Percentiles rank a stretch among this genome's conserved stretches.
phyloP scores from a whole-genome alignment of 2,329 filamentous ascomycete genomes.

The Xylaria sp. region DNA sequence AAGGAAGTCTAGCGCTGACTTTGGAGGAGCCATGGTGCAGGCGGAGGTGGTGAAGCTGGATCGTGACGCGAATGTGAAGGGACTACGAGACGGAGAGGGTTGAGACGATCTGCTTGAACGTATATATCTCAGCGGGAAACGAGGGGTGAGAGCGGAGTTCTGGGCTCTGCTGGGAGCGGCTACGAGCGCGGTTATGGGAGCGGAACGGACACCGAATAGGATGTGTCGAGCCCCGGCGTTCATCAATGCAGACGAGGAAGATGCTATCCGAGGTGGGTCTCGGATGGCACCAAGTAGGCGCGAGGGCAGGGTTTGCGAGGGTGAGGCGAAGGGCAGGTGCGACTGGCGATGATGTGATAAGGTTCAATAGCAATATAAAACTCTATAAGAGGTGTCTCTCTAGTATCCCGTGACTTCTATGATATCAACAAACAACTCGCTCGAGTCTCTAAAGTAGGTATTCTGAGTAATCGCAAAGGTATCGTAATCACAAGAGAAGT shows the following conservation, averaged over 20 bases:
- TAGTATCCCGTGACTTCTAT: too few species aligned
- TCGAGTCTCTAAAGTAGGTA: too few species aligned
- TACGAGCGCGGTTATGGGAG: neutral
- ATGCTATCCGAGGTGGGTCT: slow-evolving; percentile 4
- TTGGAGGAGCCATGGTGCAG: slow-evolving; percentile 46
- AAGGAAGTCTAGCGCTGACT: slow-evolving; percentile 73
- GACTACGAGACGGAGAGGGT: neutral
- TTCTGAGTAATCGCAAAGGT: too few species aligned
- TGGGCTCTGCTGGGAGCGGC: slow-evolving; percentile 5
- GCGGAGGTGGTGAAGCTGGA: slow-evolving; percentile 20
- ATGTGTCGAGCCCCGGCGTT: slow-evolving; percentile 12
- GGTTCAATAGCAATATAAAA: too few species aligned
- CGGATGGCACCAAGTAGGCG: neutral
- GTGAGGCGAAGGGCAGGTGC: neutral
- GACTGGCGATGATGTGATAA: too few species aligned
- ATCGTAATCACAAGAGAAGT: too few species aligned
- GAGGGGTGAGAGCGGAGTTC: slow-evolving; percentile 16
- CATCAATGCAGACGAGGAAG: slow-evolving; percentile 12
- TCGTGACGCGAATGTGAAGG: neutral
- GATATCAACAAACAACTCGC: too few species aligned
- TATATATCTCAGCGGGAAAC: slow-evolving; percentile 1
- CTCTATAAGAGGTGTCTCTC: too few species aligned
- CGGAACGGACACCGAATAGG: slow-evolving; percentile 13
- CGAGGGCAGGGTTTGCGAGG: too few species aligned
- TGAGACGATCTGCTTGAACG: neutral